Evolutionary conservation across 1,284 basidiomycete species (phyloP), one percentile per base, ranked within the genome.

Genomic region (Naganishia liquefaciens): DNA sequence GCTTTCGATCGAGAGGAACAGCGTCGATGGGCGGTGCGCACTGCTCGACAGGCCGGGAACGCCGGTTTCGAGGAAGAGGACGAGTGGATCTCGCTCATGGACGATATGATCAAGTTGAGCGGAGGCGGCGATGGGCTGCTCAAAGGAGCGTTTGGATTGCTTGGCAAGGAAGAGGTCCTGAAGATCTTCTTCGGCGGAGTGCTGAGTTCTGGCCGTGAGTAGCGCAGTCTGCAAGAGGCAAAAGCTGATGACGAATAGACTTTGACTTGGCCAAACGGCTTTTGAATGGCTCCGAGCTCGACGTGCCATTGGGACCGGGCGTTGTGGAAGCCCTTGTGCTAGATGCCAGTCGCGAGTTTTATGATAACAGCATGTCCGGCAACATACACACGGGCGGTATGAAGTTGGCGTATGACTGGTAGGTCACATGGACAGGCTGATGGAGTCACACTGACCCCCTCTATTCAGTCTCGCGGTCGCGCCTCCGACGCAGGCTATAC

Each of bases 321-420:
- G 79, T 79, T 1, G 80, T 91, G 17, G 92, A 95, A 76, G 84
- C 87, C 25, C 85, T 93, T 11, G 93, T 91, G 68, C 80, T 97
- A 27, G 77, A 85, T 5, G 87, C 86, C 50, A 93, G 91, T 7
- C 84, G 85, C 52, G 93, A 96, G 79, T 87, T 94, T 70, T 97
- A 96, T 77, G 91, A 96, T 75, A 95, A 95, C 70, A 89, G 94
- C 4, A 87, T 84, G 68, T 89, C 87, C 1, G 93, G 91, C 3
- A 97, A 96, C 73, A 88, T 92, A 73, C 89, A 92, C 70, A 84
- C 86, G 53, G 93, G 93, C 5, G 91, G 94, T 60, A 96, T 97
- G 93, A 94, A 92, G 77, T 81, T 92, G 44, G 93, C 93, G 1
- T 93, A 93, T 76, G 91, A 95, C 66, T 95, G 93, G 93, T 94